These are phyloP conservation scores for Blastobotrys arbuscula DNA, from an alignment of 1,139 yeast species.

Conservation along the genomic window DNA sequence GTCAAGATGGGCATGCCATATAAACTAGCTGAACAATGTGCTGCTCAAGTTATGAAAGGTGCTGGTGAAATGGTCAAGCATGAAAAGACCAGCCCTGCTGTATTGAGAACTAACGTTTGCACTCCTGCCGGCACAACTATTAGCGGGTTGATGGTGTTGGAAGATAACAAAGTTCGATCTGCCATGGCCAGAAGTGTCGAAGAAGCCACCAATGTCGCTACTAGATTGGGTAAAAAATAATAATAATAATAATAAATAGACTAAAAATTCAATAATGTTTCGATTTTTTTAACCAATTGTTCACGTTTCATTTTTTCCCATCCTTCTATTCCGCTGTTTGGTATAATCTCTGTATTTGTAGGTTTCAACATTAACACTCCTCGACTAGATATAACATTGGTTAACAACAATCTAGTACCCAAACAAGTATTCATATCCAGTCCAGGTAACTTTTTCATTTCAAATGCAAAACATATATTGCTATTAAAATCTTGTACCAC, in stretches of 20 bases:
- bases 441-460: conserved; percentile 18
- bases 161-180: conserved; percentile 82
- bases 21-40: conserved; percentile 76
- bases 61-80: conserved; percentile 83
- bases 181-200: conserved; percentile 85
- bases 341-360: conserved; percentile 13
- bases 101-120: conserved; percentile 78
- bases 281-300: not conserved
- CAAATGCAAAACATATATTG: conserved; percentile 25
- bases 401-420: conserved; percentile 19
- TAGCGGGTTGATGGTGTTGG: conserved; percentile 90
- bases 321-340: conserved; percentile 14
- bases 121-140: conserved; percentile 99
- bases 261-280: not conserved
- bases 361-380: conserved; percentile 23
- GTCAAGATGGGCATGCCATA: conserved; percentile 91
- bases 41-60: conserved; percentile 95
- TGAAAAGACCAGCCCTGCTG: conserved; percentile 90
- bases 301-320: conserved; percentile 6
- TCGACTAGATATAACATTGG: conserved; percentile 17
- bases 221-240: conserved; percentile 53
- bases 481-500: conserved; percentile 25
- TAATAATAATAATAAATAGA: not conserved
- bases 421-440: conserved; percentile 17
- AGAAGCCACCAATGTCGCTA: conserved; percentile 83